Evolutionary conservation across 2,329 filamentous ascomycete genomes (phyloP).

Genomic region (Fusarium sp.): DNA sequence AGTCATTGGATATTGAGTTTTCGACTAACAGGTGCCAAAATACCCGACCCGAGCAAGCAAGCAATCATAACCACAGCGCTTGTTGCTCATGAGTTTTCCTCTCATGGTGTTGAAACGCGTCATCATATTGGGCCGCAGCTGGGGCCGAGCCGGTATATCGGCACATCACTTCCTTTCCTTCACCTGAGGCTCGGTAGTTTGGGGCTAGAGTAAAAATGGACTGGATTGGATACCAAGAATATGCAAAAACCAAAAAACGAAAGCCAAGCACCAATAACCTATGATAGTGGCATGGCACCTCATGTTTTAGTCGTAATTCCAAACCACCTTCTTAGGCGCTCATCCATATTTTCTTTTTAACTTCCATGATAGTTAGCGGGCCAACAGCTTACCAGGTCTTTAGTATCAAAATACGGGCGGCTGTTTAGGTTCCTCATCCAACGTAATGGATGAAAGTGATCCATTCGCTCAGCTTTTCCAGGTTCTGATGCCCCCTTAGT

Average conservation of each 20-base stretch:
- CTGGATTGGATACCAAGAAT: conserved; percentile 17
- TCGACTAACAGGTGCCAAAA: conserved; percentile 13
- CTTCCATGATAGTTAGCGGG: neutral
- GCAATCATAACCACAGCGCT: conserved; percentile 18
- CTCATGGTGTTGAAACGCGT: conserved; percentile 40
- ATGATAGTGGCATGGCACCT: conserved; percentile 7
- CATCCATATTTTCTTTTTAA: neutral
- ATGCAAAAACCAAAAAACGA: conserved; percentile 12
- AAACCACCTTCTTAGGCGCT: conserved; percentile 16
- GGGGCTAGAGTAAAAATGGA: conserved; percentile 2
- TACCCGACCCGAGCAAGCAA: neutral
- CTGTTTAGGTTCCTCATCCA: conserved; percentile 7
- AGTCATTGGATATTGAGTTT: neutral
- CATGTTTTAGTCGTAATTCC: conserved; percentile 3
- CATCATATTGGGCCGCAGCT: conserved; percentile 45
- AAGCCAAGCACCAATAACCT: conserved; percentile 21
- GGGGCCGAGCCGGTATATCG: conserved; percentile 42
- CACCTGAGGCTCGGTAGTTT: conserved; percentile 40
- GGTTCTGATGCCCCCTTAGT: conserved; percentile 1
- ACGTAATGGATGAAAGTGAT: conserved; percentile 10
- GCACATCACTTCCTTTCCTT: conserved; percentile 30
- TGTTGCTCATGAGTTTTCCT: conserved; percentile 10
- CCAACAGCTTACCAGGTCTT: neutral
- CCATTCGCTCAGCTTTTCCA: conserved; percentile 27
- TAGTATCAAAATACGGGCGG: conserved; percentile 37